Conservation (phyloP, 2,329 filamentous ascomycete genomes). For the Pyrenophora seminiperda region DNA sequence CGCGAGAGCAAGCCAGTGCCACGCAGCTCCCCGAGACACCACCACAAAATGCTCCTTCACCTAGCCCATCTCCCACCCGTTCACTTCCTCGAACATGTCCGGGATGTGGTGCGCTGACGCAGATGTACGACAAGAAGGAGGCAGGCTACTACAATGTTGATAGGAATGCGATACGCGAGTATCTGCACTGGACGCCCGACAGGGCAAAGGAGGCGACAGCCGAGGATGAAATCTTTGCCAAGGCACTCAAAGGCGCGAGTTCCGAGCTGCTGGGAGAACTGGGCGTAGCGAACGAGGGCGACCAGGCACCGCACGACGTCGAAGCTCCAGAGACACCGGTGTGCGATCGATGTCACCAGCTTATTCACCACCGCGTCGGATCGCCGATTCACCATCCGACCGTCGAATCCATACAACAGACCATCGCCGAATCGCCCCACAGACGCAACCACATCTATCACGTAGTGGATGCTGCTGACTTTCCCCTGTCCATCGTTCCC, state of each 20-base stretch:
- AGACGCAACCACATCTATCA: slow-evolving; percentile 95
- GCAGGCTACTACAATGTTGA: slow-evolving; percentile 63
- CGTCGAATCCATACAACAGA: slow-evolving; percentile 78
- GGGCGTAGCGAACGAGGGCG: slow-evolving; percentile 29
- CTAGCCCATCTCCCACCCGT: slow-evolving; percentile 6
- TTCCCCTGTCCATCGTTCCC: slow-evolving; percentile 89
- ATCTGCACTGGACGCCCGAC: slow-evolving; percentile 37
- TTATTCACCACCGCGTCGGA: slow-evolving; percentile 76
- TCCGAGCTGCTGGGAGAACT: slow-evolving; percentile 37
- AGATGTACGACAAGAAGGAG: slow-evolving; percentile 59
- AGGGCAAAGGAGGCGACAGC: slow-evolving; percentile 25
- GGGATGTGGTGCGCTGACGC: slow-evolving; percentile 66
- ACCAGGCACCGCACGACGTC: slow-evolving; percentile 19
- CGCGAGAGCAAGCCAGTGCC: slow-evolving; percentile 23
- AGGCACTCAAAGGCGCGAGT: slow-evolving; percentile 41
- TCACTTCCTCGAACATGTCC: slow-evolving; percentile 61
- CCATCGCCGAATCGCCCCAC: slow-evolving; percentile 85
- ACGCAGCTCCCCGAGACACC: slow-evolving; percentile 8
- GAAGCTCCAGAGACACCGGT: slow-evolving; percentile 57
- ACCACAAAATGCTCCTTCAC: background rate
- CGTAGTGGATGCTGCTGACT: slow-evolving; percentile 92
- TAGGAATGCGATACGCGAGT: slow-evolving; percentile 55
- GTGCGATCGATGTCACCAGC: slow-evolving; percentile 85
- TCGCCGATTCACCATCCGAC: slow-evolving; percentile 78
- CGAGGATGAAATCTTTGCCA: slow-evolving; percentile 47